These are phyloP conservation scores for Talaromyces funiculosus DNA, from an alignment of 2,329 filamentous ascomycete genomes.

Conservation along the genomic window DNA sequence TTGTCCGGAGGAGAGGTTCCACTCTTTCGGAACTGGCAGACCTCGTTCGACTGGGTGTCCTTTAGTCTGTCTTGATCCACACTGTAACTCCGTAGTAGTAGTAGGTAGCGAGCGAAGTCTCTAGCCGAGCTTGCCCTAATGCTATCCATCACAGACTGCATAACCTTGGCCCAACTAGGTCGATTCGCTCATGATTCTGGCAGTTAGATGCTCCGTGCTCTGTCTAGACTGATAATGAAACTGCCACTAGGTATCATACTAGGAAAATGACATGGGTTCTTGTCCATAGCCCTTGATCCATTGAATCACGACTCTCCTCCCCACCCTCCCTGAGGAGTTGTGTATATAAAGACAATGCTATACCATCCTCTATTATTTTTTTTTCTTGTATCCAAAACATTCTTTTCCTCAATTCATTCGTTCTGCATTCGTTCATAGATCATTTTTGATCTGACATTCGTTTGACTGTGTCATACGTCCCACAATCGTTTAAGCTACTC, in stretches of 20 bases:
- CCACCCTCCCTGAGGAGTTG: too few species aligned
- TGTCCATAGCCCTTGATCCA: too few species aligned
- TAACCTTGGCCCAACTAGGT: background rate
- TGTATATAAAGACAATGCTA: background rate
- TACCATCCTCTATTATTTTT: background rate
- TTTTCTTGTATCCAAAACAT: background rate
- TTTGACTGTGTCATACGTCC: background rate
- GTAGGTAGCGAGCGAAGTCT: too few species aligned
- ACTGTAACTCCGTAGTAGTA: background rate
- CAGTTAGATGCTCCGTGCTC: background rate
- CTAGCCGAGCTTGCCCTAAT: background rate
- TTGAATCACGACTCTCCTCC: too few species aligned
- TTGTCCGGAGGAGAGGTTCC: background rate
- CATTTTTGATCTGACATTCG: conserved; percentile 3
- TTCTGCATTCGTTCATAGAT: background rate
- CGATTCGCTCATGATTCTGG: background rate
- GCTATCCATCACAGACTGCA: background rate
- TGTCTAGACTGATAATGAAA: background rate
- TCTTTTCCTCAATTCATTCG: background rate
- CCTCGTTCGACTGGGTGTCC: background rate
- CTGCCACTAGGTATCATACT: background rate
- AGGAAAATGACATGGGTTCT: background rate
- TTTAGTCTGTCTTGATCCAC: background rate
- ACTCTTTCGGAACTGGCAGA: background rate
- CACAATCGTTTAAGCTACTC: background rate